phyloP scores from a whole-genome alignment of 1,284 basidiomycete genomes.

The Sporisorium graminicola region DNA sequence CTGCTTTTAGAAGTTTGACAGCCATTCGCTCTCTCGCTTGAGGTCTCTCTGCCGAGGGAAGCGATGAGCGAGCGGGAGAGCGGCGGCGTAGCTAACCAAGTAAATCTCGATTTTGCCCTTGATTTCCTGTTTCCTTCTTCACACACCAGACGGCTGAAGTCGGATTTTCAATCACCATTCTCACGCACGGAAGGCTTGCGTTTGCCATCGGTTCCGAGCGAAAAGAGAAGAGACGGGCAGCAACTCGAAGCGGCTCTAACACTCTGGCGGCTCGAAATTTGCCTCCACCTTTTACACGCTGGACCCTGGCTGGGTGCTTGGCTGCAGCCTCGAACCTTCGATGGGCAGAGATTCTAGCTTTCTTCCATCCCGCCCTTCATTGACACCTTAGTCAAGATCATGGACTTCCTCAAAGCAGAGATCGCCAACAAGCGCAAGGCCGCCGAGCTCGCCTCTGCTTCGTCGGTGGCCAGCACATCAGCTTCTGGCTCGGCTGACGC shows the following conservation, averaged over 20 bases:
- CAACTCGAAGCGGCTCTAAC: not conserved
- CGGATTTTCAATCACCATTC: slow-evolving; percentile 24
- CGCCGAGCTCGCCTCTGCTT: slow-evolving; percentile 27
- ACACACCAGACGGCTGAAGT: slow-evolving; percentile 24
- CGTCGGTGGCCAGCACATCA: slow-evolving; percentile 3
- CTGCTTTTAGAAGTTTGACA: slow-evolving; percentile 19
- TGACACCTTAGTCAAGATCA: slow-evolving; percentile 66
- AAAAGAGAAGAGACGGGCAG: not conserved
- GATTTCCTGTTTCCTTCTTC: slow-evolving; percentile 9
- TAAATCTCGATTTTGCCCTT: slow-evolving; percentile 11
- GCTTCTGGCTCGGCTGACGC: slow-evolving; percentile 8
- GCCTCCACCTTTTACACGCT: slow-evolving; percentile 16
- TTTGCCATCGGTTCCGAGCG: slow-evolving; percentile 28
- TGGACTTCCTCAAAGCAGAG: slow-evolving; percentile 89
- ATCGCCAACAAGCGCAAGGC: slow-evolving; percentile 83
- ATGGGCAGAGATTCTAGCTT: not conserved
- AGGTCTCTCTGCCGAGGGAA: not conserved
- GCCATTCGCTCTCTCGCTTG: not conserved
- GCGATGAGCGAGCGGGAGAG: too few species aligned
- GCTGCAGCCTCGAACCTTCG: slow-evolving; percentile 14
- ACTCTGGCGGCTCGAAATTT: not conserved
- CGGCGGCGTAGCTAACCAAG: too few species aligned
- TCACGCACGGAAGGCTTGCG: slow-evolving; percentile 21
- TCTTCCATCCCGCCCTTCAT: not conserved
- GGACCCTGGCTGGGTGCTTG: slow-evolving; percentile 1